Percentiles rank a stretch among this genome's conserved stretches.
These are phyloP conservation scores for Septoria petroselini DNA, from an alignment of 2,329 filamentous ascomycete species.

Conservation along the genomic window DNA sequence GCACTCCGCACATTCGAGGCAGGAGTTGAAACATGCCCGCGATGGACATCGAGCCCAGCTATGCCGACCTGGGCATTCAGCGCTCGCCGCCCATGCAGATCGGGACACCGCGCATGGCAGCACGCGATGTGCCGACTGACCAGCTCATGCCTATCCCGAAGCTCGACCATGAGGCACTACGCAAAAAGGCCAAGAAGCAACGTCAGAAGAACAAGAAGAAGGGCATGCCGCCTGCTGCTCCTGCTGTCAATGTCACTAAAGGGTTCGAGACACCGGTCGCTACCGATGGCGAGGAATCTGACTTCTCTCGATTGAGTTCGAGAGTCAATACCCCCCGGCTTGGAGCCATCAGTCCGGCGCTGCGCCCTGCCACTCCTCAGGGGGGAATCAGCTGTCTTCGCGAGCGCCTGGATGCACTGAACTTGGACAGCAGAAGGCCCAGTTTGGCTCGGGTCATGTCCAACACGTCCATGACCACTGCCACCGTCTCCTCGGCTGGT, in stretches of 20 bases:
- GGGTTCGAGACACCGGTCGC: conserved; percentile 52
- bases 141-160: conserved; percentile 31
- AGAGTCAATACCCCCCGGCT: conserved; percentile 36
- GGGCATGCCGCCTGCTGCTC: conserved; percentile 38
- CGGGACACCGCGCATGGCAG: conserved; percentile 31
- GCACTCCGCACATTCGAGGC: not conserved
- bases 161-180: conserved; percentile 38
- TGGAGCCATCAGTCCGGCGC: conserved; percentile 47
- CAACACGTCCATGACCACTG: conserved; percentile 48
- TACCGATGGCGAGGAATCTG: conserved; percentile 57
- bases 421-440: conserved; percentile 58
- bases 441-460: conserved; percentile 43
- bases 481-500: conserved; percentile 52
- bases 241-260: conserved; percentile 43
- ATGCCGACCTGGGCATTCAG: conserved; percentile 29
- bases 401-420: conserved; percentile 74
- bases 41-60: conserved; percentile 37
- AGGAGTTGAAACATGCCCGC: conserved; percentile 32
- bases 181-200: conserved; percentile 39
- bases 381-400: conserved; percentile 81
- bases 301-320: conserved; percentile 41
- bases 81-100: conserved; percentile 36
- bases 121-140: conserved; percentile 23
- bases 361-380: conserved; percentile 49
- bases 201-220: conserved; percentile 42